These are phyloP conservation scores for Calocybe indica DNA, from an alignment of 768 basidiomycete genomes.

Conservation along the genomic window DNA sequence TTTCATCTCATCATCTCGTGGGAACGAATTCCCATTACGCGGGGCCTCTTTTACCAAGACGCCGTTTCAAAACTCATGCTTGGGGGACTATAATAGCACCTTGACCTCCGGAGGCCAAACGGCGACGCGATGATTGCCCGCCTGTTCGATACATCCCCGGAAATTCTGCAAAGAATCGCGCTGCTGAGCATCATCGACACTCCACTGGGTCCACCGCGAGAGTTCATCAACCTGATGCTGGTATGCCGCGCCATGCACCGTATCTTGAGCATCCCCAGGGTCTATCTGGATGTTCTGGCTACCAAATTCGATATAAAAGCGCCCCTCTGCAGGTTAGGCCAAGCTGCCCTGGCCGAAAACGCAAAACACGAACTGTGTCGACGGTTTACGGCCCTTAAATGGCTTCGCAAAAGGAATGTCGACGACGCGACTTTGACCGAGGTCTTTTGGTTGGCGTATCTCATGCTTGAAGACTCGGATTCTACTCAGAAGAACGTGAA, in stretches of 20 bases:
- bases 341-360: slow-evolving; percentile 19
- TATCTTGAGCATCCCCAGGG: slow-evolving; percentile 13
- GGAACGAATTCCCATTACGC: slow-evolving; percentile 8
- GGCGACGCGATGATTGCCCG: slow-evolving; percentile 21
- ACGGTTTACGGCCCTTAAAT: slow-evolving; percentile 37
- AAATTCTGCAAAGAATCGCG: slow-evolving; percentile 28
- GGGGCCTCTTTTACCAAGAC: slow-evolving; percentile 10
- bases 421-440: slow-evolving; percentile 31
- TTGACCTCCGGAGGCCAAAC: slow-evolving; percentile 11
- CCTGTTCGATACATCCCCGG: slow-evolving; percentile 23
- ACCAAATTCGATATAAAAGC: slow-evolving; percentile 44
- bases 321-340: slow-evolving; percentile 31
- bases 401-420: slow-evolving; percentile 32
- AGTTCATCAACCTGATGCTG: slow-evolving; percentile 23
- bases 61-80: slow-evolving; percentile 13
- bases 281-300: slow-evolving; percentile 34
- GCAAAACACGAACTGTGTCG: slow-evolving; percentile 39
- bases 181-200: slow-evolving; percentile 22
- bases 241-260: slow-evolving; percentile 26
- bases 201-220: slow-evolving; percentile 25
- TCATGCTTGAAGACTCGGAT: slow-evolving; percentile 55
- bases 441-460: slow-evolving; percentile 46
- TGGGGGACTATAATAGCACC: slow-evolving; percentile 11
- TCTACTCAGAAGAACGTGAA: slow-evolving; percentile 36
- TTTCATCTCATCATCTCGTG: slow-evolving; percentile 10